A percentile compares a stretch with the other conserved stretches of the same genome.
Conservation (phyloP, 257 asterid species). For the Lantana camara region DNA sequence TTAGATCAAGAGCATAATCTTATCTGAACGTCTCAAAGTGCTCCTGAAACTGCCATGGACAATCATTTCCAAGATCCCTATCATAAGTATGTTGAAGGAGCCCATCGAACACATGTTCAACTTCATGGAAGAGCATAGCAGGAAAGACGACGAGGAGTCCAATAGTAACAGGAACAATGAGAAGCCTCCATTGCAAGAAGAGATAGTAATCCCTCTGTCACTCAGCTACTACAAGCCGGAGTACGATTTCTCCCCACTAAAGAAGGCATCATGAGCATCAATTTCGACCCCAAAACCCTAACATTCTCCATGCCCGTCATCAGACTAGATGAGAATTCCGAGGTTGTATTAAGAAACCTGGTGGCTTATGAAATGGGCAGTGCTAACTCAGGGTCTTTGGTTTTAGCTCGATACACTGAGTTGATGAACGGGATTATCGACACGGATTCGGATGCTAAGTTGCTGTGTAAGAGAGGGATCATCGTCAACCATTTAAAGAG, state of each 20-base stretch:
- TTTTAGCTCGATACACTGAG: conserved; percentile 49
- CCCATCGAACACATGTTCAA: conserved; percentile 36
- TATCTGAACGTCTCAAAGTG: conserved; percentile 40
- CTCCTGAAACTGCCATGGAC: conserved; percentile 47
- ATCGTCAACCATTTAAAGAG: conserved; percentile 50
- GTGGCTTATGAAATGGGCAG: conserved; percentile 60
- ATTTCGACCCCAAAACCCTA: conserved; percentile 25
- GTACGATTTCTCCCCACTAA: conserved; percentile 30
- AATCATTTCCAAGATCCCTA: conserved; percentile 38
- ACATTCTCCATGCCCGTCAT: conserved; percentile 29
- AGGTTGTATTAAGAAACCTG: conserved; percentile 43
- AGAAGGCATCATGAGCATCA: conserved; percentile 33
- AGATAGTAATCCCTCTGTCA: conserved; percentile 49
- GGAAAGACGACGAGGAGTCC: conserved; percentile 17
- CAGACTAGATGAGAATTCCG: conserved; percentile 28
- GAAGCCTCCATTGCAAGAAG: conserved; percentile 41
- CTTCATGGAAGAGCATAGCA: conserved; percentile 4
- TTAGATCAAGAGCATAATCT: conserved; percentile 36
- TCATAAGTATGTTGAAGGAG: conserved; percentile 29
- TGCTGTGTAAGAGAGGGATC: conserved; percentile 48
- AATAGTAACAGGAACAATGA: not conserved
- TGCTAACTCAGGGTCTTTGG: conserved; percentile 42
- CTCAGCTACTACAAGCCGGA: conserved; percentile 32
- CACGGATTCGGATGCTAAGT: conserved; percentile 42
- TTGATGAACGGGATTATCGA: conserved; percentile 61